Conservation (phyloP, 2,329 filamentous ascomycete species). For the Alternaria dauci region DNA sequence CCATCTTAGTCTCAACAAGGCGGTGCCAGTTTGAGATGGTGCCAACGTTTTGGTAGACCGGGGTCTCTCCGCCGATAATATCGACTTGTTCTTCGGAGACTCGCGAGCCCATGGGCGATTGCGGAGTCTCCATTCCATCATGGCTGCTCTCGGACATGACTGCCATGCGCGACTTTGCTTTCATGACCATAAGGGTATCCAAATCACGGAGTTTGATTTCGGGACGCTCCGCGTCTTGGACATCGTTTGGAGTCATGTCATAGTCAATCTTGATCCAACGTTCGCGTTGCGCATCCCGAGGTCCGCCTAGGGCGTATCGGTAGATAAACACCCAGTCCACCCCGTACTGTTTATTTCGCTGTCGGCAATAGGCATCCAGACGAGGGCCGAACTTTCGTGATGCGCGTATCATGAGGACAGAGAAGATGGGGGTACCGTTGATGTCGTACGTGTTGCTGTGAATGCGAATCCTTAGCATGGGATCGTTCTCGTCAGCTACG, state of each 20-base stretch:
- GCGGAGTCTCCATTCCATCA: not conserved
- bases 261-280: conserved; percentile 18
- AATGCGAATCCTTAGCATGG: conserved; percentile 12
- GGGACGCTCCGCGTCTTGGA: conserved; percentile 14
- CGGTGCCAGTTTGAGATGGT: conserved; percentile 1
- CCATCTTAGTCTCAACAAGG: not conserved
- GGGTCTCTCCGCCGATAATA: conserved; percentile 12
- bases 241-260: conserved; percentile 20
- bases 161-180: not conserved
- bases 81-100: conserved; percentile 6
- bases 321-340: conserved; percentile 23
- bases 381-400: conserved; percentile 21
- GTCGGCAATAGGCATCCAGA: conserved; percentile 23
- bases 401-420: conserved; percentile 19
- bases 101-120: not conserved
- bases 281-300: not conserved
- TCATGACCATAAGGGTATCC: conserved; percentile 25
- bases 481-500: not conserved
- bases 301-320: conserved; percentile 7
- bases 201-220: conserved; percentile 9
- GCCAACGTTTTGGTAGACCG: conserved; percentile 2
- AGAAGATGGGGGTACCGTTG: conserved; percentile 19
- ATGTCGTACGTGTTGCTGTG: conserved; percentile 25
- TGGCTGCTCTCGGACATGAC: not conserved
- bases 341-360: conserved; percentile 21